These are phyloP conservation scores for Fibroporia radiculosa DNA, from an alignment of 768 basidiomycete species.

Conservation along the genomic window DNA sequence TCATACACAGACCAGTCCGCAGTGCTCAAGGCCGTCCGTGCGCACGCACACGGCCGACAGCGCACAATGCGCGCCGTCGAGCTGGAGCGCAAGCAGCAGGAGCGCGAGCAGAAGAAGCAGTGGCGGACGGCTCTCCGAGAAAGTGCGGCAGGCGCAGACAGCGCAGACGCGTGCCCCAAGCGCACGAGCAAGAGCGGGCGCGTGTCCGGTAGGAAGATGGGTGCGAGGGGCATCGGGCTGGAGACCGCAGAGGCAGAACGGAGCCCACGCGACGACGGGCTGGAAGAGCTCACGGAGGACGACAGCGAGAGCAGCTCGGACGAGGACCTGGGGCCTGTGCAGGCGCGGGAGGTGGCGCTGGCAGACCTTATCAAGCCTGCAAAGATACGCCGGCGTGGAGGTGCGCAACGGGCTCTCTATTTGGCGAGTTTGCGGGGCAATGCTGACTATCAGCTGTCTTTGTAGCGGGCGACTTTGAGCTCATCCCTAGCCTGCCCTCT, in stretches of 20 bases:
- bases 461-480: constrained; percentile 47
- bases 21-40: constrained; percentile 35
- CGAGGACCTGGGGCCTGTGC: neutral
- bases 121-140: too few species aligned
- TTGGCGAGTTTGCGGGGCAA: neutral
- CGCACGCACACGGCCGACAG: constrained; percentile 43
- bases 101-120: constrained; percentile 6
- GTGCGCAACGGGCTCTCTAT: constrained; percentile 23
- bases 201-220: constrained; percentile 1
- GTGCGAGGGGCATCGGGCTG: neutral
- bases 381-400: constrained; percentile 35
- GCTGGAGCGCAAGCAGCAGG: constrained; percentile 11
- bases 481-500: constrained; percentile 43
- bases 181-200: neutral
- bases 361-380: constrained; percentile 19
- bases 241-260: neutral
- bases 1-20: constrained; percentile 7
- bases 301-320: neutral
- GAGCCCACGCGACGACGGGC: neutral
- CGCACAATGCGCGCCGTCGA: constrained; percentile 37
- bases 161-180: neutral
- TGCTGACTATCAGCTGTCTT: neutral
- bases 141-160: neutral
- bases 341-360: constrained; percentile 11
- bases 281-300: neutral